These are phyloP conservation scores for Hygrophorus pudorinus DNA, from an alignment of 768 basidiomycete species.

Conservation along the genomic window DNA sequence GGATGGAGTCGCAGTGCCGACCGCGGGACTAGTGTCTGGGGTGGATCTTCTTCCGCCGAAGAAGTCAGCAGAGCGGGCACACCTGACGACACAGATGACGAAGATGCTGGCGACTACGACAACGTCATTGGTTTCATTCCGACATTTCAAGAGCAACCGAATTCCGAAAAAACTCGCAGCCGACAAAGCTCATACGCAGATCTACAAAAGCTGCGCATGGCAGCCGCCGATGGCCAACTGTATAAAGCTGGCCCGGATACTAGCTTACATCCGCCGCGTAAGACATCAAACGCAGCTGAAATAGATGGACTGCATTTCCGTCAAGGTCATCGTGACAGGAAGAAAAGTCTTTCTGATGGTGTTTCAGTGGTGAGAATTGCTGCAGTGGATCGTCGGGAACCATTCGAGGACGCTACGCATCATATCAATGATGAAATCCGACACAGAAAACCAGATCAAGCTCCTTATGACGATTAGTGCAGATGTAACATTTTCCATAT, in stretches of 20 bases:
- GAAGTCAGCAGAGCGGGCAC: constrained; percentile 56
- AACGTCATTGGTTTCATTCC: constrained; percentile 67
- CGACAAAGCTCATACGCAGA: constrained; percentile 75
- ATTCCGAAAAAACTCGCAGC: constrained; percentile 38
- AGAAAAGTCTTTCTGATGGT: constrained; percentile 53
- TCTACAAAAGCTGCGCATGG: constrained; percentile 53
- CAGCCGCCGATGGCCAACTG: constrained; percentile 13
- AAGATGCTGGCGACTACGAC: constrained; percentile 87
- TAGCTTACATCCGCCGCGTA: constrained; percentile 2
- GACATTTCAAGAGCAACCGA: constrained; percentile 34
- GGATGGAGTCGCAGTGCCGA: constrained; percentile 77
- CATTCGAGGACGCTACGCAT: constrained; percentile 55
- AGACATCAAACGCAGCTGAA: too few relatives aligned
- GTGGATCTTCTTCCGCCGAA: constrained; percentile 35
- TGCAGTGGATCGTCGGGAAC: constrained; percentile 42
- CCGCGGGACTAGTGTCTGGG: constrained; percentile 85
- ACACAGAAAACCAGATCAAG: constrained; percentile 17
- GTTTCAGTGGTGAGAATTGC: constrained; percentile 58
- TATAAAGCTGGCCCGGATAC: neutral
- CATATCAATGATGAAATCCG: constrained; percentile 58
- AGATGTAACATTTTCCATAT: too few relatives aligned
- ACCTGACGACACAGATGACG: constrained; percentile 75
- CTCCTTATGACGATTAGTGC: neutral
- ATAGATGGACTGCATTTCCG: constrained; percentile 36
- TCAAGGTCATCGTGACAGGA: constrained; percentile 40